Conservation (phyloP, 306 rosid genomes). For the Castanea sativa region DNA sequence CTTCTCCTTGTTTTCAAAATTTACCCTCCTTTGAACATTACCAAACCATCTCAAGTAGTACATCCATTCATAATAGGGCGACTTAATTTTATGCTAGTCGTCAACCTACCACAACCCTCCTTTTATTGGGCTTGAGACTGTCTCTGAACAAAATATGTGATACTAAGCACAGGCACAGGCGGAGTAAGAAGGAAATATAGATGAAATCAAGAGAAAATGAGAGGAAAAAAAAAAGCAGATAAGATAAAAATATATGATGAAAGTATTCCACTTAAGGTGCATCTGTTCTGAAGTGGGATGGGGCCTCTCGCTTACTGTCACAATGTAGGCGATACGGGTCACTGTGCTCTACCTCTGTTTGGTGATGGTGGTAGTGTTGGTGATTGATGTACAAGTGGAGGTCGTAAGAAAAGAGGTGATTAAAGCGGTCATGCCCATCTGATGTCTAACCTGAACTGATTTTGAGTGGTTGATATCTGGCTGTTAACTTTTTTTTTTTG, state of each 20-base stretch:
- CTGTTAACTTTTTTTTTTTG: background rate
- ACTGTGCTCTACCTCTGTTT: background rate
- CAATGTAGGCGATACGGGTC: background rate
- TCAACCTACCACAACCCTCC: too few relatives aligned
- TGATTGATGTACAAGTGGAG: background rate
- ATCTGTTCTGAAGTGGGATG: background rate
- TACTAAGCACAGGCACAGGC: too few relatives aligned
- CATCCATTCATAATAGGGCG: too few relatives aligned
- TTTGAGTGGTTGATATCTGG: background rate
- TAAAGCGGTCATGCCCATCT: background rate
- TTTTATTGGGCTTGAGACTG: too few relatives aligned
- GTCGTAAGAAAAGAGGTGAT: background rate
- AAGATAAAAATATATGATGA: background rate
- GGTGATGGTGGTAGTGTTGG: background rate
- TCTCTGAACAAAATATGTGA: too few relatives aligned
- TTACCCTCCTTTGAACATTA: too few relatives aligned
- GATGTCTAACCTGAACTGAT: background rate
- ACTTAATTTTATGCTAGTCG: too few relatives aligned
- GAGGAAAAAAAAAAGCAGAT: background rate
- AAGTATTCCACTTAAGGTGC: background rate
- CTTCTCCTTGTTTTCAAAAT: too few relatives aligned
- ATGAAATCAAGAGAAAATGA: background rate
- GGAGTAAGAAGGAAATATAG: too few relatives aligned
- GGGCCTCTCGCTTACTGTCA: background rate
- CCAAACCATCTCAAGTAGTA: too few relatives aligned